These are phyloP conservation scores for Solanum boliviense DNA, from an alignment of 257 asterid species.

Conservation along the genomic window DNA sequence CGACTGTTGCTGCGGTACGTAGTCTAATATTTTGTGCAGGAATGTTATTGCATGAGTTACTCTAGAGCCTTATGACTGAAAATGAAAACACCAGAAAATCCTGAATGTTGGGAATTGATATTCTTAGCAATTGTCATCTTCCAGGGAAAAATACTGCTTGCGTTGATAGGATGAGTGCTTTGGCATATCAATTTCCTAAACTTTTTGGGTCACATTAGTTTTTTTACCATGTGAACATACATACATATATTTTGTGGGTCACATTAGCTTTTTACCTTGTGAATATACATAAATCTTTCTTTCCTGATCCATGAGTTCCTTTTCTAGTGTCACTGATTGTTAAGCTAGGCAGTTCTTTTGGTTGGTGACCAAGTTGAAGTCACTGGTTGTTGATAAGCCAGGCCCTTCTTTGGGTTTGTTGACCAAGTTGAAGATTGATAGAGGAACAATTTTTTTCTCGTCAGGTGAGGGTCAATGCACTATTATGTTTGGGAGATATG, in stretches of 20 bases:
- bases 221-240: background rate
- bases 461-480: constrained; percentile 98
- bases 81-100: background rate
- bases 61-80: background rate
- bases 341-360: background rate
- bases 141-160: background rate
- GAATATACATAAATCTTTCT: background rate
- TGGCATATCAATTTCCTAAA: background rate
- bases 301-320: background rate
- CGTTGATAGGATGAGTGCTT: background rate
- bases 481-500: constrained; percentile 80
- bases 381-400: background rate
- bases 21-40: constrained; percentile 2
- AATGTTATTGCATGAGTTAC: background rate
- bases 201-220: background rate
- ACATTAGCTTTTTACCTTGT: background rate
- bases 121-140: background rate
- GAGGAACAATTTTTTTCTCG: background rate
- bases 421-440: background rate
- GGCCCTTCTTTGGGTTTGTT: background rate
- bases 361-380: background rate
- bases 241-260: background rate
- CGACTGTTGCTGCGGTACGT: constrained; percentile 98
- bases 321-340: background rate
- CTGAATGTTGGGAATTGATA: background rate